Conservation (phyloP, 805 yeast genomes). For the Blastobotrys robertii region DNA sequence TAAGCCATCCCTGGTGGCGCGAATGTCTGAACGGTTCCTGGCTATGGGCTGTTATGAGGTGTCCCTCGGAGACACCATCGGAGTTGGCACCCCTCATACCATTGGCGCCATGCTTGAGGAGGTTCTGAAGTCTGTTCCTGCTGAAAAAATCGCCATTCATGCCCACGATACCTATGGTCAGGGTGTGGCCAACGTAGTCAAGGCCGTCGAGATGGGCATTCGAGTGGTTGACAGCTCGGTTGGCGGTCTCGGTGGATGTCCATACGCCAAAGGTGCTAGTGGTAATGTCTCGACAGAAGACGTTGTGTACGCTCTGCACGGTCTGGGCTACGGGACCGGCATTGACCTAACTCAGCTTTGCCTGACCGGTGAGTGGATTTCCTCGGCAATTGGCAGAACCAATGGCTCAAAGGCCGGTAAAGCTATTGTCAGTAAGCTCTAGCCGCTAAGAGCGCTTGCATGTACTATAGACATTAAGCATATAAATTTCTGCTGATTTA, state of each 20-base stretch:
- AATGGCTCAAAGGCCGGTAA: constrained; percentile 24
- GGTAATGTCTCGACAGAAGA: constrained; percentile 28
- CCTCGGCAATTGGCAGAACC: constrained; percentile 15
- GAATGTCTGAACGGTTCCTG: constrained; percentile 18
- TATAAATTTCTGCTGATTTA: no score
- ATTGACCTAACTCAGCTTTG: constrained; percentile 19
- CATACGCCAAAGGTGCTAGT: constrained; percentile 27
- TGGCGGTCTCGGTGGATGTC: constrained; percentile 29
- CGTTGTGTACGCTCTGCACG: constrained; percentile 23
- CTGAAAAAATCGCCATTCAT: constrained; percentile 22
- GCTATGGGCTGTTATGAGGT: constrained; percentile 28
- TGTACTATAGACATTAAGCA: neutral
- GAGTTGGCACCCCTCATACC: constrained; percentile 24
- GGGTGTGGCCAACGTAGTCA: constrained; percentile 25
- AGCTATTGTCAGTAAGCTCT: constrained; percentile 16
- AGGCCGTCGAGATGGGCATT: constrained; percentile 25
- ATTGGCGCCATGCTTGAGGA: constrained; percentile 20
- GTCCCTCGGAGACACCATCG: constrained; percentile 27
- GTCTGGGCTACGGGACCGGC: constrained; percentile 24
- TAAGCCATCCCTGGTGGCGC: constrained; percentile 22
- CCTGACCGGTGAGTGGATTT: constrained; percentile 22
- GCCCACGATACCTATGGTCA: constrained; percentile 29
- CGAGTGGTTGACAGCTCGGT: constrained; percentile 24
- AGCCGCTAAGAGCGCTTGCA: no score
- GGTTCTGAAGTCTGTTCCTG: constrained; percentile 17